phyloP scores from a whole-genome alignment of 2,329 filamentous ascomycete species.

The Hypomyces rosellus region DNA sequence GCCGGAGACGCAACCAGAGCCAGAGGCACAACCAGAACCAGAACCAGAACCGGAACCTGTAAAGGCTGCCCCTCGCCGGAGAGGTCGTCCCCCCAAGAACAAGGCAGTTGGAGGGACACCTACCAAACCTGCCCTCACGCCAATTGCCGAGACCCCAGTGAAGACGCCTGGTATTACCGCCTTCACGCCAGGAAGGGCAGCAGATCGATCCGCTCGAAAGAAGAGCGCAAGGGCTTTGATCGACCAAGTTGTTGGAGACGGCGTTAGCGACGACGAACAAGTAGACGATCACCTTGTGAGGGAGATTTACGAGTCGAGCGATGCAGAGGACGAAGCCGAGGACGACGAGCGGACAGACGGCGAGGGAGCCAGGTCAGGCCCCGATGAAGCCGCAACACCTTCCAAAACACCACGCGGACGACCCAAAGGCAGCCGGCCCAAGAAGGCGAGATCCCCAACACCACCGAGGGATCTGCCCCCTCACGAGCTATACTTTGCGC shows the following conservation, averaged over 20 bases:
- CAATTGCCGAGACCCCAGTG: conserved; percentile 33
- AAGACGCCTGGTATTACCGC: conserved; percentile 28
- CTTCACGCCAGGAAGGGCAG: conserved; percentile 61
- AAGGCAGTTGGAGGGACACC: conserved; percentile 25
- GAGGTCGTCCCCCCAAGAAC: conserved; percentile 30
- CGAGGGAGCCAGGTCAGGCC: conserved; percentile 13
- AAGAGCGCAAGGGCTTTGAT: conserved; percentile 78
- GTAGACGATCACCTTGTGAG: conserved; percentile 14
- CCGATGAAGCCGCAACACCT: conserved; percentile 35
- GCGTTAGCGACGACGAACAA: conserved; percentile 59
- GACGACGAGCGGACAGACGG: conserved; percentile 39
- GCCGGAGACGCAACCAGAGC: background rate
- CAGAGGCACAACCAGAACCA: conserved; percentile 4
- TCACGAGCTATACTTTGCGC: conserved; percentile 89
- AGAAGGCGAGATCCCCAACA: conserved; percentile 57
- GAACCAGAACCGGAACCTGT: background rate
- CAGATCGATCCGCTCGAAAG: conserved; percentile 77
- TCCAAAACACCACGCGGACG: conserved; percentile 34
- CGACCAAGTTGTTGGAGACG: conserved; percentile 59
- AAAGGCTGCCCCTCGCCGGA: conserved; percentile 26
- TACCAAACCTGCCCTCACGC: conserved; percentile 24
- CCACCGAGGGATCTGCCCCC: conserved; percentile 76
- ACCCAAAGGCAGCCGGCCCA: conserved; percentile 18
- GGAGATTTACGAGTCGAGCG: conserved; percentile 47
- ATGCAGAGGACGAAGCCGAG: conserved; percentile 70